Percentiles rank a stretch among this genome's conserved stretches.
Conservation (phyloP, 1,284 basidiomycete species). For the Agaricales sp. region DNA sequence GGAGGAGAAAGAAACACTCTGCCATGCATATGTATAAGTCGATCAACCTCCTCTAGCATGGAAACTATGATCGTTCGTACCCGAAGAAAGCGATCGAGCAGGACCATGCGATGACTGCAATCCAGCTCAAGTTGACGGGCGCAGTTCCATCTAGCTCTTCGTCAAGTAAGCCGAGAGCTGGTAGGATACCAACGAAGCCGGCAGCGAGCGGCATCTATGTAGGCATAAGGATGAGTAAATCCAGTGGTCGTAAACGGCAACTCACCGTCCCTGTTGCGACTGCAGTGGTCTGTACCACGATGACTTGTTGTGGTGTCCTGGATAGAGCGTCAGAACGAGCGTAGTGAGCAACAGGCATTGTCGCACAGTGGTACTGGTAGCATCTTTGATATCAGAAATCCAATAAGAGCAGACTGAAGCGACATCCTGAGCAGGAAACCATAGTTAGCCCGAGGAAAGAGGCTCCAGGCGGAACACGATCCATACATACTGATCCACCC, state of each 20-base stretch:
- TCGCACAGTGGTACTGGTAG: conserved; percentile 62
- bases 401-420: conserved; percentile 85
- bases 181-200: conserved; percentile 91
- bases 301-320: conserved; percentile 65
- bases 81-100: conserved; percentile 89
- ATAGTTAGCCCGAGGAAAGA: conserved; percentile 2
- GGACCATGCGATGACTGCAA: conserved; percentile 73
- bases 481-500: conserved; percentile 67
- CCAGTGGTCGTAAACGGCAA: not conserved
- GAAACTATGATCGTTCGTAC: conserved; percentile 33
- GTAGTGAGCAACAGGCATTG: not conserved
- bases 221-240: conserved; percentile 3
- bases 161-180: conserved; percentile 75
- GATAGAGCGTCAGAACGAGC: not conserved
- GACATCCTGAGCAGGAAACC: conserved; percentile 70
- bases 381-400: conserved; percentile 77
- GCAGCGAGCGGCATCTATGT: conserved; percentile 79
- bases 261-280: conserved; percentile 71
- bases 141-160: conserved; percentile 66
- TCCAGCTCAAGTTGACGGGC: conserved; percentile 68
- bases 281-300: conserved; percentile 91
- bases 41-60: not conserved
- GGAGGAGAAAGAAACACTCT: conserved; percentile 93
- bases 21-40: conserved; percentile 10
- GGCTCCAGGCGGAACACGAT: not conserved